Base-by-base conservation (phyloP, 495 filamentous ascomycete genomes). In the Penicillium cataractarum region DNA sequence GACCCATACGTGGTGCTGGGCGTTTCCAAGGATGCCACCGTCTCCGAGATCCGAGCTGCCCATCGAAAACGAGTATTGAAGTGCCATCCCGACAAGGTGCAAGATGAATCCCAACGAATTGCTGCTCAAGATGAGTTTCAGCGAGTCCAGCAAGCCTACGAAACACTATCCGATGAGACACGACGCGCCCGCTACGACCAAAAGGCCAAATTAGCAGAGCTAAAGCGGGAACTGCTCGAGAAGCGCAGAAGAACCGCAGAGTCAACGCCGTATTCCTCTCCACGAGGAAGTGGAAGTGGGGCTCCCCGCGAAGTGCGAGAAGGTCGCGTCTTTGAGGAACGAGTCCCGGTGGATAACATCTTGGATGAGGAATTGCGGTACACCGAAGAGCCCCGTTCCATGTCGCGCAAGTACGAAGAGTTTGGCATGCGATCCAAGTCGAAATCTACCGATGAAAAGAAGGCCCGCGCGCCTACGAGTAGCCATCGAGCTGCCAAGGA, bases 31-130 rank as follows among this genome's bases (percentile, higher is more conserved):
- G 86, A 91, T 73, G 92, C 92, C 42, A 83, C 89, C 54, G 75
- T 89, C 22, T 68, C 87, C 26, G 86, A 88, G 61, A 94, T 99
- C 72, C 88, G 92, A 62, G 80, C 83, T 50, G 89, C 92, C 19
- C 90, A 97, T 80, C 90, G 92, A 62, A 98, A 97, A 77, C 89
- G 97, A 26, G 93, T 92, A 56, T 85, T 98, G 59, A 92, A 92
- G 78, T 93, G 88, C 72, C 95, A 99, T 72, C 95, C 95, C 33
- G 95, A 99, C 82, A 98, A 98, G 80, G 86, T 97, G 53, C 86
- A 92, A 68, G 90, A 96, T 63, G 83, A 88, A 65, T 81, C 88
- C 29, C 77, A 83, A 57, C 88, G 88, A 60, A 79, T 78, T 55
- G 77, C 84, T 64, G 95, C 93, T 71, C 84, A 87, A 59, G 87